These are phyloP conservation scores for Neonectria sp. DNA, from an alignment of 2,329 filamentous ascomycete genomes.

Conservation along the genomic window DNA sequence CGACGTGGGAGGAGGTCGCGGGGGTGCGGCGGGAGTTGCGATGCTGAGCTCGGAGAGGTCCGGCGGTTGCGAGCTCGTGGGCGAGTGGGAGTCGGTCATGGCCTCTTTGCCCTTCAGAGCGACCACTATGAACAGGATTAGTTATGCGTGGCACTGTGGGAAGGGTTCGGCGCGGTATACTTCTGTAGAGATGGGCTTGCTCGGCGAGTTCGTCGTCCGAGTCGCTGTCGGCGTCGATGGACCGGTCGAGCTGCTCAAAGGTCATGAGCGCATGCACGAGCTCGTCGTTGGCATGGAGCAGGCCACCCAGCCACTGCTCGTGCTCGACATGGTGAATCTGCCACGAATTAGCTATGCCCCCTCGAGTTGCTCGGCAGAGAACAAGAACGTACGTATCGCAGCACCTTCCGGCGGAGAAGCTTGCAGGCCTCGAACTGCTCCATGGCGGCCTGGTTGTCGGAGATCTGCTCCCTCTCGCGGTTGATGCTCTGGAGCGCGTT, in stretches of 20 bases:
- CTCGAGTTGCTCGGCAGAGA: not conserved
- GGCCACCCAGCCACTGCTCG: slow-evolving; percentile 91
- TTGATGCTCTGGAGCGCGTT: slow-evolving; percentile 94
- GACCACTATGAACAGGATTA: slow-evolving; percentile 61
- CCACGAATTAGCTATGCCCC: not conserved
- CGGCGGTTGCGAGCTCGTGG: slow-evolving; percentile 56
- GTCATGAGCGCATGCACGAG: slow-evolving; percentile 95
- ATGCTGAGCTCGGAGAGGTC: slow-evolving; percentile 64
- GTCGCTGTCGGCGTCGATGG: slow-evolving; percentile 82
- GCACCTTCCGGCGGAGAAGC: slow-evolving; percentile 83
- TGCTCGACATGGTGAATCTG: slow-evolving; percentile 91
- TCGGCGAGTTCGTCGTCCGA: slow-evolving; percentile 78
- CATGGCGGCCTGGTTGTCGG: slow-evolving; percentile 83
- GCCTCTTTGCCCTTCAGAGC: slow-evolving; percentile 66
- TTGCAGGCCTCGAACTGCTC: slow-evolving; percentile 90
- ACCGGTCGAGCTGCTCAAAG: slow-evolving; percentile 93
- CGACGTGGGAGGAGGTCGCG: slow-evolving; percentile 50
- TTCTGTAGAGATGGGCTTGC: slow-evolving; percentile 75
- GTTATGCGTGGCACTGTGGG: slow-evolving; percentile 34
- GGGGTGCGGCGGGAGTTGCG: slow-evolving; percentile 60
- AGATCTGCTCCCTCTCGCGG: slow-evolving; percentile 88
- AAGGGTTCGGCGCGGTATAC: slow-evolving; percentile 56
- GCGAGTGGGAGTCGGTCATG: slow-evolving; percentile 57
- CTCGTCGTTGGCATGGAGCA: slow-evolving; percentile 95
- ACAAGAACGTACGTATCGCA: slow-evolving; percentile 78